Base-by-base conservation (phyloP, 2,329 filamentous ascomycete genomes). In the Hypoxylon sp. region DNA sequence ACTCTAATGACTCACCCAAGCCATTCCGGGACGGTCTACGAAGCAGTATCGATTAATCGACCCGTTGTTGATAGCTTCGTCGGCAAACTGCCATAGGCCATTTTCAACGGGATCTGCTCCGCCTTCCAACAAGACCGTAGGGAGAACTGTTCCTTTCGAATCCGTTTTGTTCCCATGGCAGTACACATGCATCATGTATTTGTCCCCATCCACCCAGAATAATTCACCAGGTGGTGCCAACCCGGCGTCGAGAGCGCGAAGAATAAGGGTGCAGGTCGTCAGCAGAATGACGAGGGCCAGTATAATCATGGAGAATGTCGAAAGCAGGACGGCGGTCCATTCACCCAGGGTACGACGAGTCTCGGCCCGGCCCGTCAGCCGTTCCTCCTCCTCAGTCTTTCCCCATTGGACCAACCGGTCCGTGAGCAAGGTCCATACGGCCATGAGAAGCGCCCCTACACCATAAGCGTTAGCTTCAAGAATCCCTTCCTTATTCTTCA, bases 41-140 rank as follows among this genome's bases (percentile, higher is more conserved):
- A 97, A 97, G 81, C 95, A 99, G 78, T 96, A 98, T 58, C 94
- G 87, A 53, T 81, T 79, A 67, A 99, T 95, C 41, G 89, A 90
- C 33, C 91, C 91, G 68, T 95, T 95, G 63, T 86, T 81, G 63
- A 92, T 80, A 1, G 90, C 87, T 52, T 87, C 81, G 57, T 92
- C 86, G 9, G 92, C 90, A 77, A 96, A 91, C 50, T 88, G 83
- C 77, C 92, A 89, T 52, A 99, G 81, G 5, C 88, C 86, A 66
- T 90, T 79, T 72, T 96, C 92, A 13, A 92, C 88, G 0, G 94
- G 88, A 18, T 84, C 79, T 69, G 96, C 91, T 15, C 91, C 93
- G 2, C 87, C 91, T 72, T 98, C 94, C 3, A 98, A 80, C 9
- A 99, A 79, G 4, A 98, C 84, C 0, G 95, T 98, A 0, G 92